Percentiles rank a stretch among this genome's conserved stretches.
phyloP scores from a whole-genome alignment of 768 basidiomycete species.

The Baorangia bicolor region DNA sequence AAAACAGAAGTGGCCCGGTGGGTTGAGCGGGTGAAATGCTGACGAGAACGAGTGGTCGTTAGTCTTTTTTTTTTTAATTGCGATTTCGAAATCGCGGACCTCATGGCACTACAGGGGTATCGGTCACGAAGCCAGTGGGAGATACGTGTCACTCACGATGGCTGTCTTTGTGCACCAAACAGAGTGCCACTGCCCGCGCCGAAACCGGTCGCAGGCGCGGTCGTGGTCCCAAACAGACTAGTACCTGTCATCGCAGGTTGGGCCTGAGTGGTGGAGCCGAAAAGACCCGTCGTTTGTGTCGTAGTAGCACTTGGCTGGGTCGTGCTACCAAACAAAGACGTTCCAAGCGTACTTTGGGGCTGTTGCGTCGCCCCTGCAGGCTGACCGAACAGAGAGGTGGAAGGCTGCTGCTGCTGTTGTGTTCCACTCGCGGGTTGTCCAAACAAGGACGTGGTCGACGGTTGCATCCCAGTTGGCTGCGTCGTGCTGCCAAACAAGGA shows the following conservation, averaged over 20 bases:
- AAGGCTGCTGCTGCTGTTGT: conserved; percentile 38
- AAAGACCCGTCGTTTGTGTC: conserved; percentile 18
- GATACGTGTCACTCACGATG: conserved; percentile 25
- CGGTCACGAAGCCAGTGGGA: neutral
- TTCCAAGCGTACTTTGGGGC: conserved; percentile 30
- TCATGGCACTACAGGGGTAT: conserved; percentile 23
- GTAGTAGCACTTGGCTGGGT: conserved; percentile 13
- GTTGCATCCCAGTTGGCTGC: conserved; percentile 13
- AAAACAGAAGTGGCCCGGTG: conserved; percentile 32
- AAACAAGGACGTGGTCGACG: conserved; percentile 19
- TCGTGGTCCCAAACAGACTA: conserved; percentile 30
- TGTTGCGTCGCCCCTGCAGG: conserved; percentile 24
- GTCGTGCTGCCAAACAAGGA: conserved; percentile 29
- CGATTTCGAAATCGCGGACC: conserved; percentile 12
- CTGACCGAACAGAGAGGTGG: conserved; percentile 39
- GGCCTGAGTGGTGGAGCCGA: conserved; percentile 18
- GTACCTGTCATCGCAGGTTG: conserved; percentile 18
- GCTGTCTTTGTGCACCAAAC: conserved; percentile 33
- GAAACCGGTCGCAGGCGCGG: neutral
- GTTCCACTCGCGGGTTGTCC: conserved; percentile 31
- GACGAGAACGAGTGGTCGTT: neutral
- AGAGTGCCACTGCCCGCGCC: conserved; percentile 11
- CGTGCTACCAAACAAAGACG: conserved; percentile 30
- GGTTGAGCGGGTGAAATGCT: conserved; percentile 33
- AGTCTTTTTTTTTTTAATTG: neutral